A percentile compares a stretch with the other conserved stretches of the same genome.
These are phyloP conservation scores for Penicillium mononematosum DNA, from an alignment of 495 filamentous ascomycete species.

Conservation along the genomic window DNA sequence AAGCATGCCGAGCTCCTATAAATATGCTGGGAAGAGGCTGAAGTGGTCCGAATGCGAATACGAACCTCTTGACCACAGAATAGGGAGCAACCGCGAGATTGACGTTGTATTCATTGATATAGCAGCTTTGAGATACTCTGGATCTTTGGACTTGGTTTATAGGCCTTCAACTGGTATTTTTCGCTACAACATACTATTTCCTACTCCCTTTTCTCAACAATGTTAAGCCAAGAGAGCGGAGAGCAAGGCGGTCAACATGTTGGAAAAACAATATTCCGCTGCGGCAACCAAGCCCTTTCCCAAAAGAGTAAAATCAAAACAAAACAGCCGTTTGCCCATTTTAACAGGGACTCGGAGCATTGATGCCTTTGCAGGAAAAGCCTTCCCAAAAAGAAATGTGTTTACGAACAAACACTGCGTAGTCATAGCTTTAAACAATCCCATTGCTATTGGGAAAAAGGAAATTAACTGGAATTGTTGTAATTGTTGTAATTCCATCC, in stretches of 20 bases:
- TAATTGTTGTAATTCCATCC: constrained; percentile 15
- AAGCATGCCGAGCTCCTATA: not conserved
- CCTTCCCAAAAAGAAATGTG: no score
- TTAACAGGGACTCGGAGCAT: not conserved
- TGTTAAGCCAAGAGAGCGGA: not conserved
- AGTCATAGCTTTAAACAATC: not conserved
- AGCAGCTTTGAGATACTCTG: not conserved
- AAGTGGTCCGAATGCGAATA: not conserved
- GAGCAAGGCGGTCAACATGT: constrained; percentile 1
- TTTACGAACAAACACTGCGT: not conserved
- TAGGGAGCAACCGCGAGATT: not conserved
- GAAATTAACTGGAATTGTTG: not conserved
- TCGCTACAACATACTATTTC: not conserved
- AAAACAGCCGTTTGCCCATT: constrained; percentile 20
- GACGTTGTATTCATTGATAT: not conserved
- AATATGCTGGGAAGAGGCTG: not conserved
- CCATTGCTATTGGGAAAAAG: not conserved
- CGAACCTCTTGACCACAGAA: not conserved
- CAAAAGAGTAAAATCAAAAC: constrained; percentile 38
- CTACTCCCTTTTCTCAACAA: not conserved
- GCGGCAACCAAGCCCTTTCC: constrained; percentile 13
- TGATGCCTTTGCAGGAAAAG: constrained; percentile 1
- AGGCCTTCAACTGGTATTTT: not conserved
- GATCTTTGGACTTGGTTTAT: not conserved
- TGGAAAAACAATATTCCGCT: constrained; percentile 1